phyloP scores from a whole-genome alignment of 129 eudicot genomes.

The Silybum marianum region DNA sequence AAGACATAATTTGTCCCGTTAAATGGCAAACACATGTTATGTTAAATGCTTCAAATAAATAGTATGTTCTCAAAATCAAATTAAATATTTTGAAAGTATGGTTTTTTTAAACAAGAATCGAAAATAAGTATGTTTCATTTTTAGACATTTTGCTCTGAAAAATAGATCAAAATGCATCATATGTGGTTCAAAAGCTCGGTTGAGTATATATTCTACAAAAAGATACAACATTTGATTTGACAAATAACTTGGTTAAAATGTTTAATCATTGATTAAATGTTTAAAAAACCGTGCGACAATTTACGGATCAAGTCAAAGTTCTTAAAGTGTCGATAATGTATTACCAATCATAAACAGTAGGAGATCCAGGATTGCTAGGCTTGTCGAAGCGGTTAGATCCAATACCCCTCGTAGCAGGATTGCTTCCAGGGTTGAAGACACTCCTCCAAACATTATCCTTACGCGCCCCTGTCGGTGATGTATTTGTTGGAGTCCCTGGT shows the following conservation, averaged over 20 bases:
- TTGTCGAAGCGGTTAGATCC: constrained; percentile 67
- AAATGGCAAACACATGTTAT: too few relatives aligned
- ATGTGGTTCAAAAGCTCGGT: neutral
- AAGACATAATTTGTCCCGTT: too few relatives aligned
- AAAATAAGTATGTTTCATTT: too few relatives aligned
- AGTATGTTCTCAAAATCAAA: too few relatives aligned
- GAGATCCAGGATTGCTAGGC: constrained; percentile 66
- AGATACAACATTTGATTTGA: neutral
- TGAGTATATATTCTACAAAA: neutral
- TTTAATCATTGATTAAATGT: too few relatives aligned
- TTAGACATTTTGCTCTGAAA: neutral
- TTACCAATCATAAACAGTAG: constrained; percentile 87
- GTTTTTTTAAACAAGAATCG: neutral
- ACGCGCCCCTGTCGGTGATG: constrained; percentile 41
- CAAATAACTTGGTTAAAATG: neutral
- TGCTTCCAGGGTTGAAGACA: constrained; percentile 84
- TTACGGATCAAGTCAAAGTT: neutral
- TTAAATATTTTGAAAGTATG: too few relatives aligned
- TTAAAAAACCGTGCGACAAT: too few relatives aligned
- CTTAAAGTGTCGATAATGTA: neutral
- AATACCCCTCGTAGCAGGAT: constrained; percentile 54
- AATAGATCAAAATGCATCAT: neutral
- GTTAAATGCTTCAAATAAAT: too few relatives aligned
- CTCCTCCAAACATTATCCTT: constrained; percentile 94
- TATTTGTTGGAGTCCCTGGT: constrained; percentile 54